Conservation (phyloP, 441 rosid genomes). For the Viola pubescens region DNA sequence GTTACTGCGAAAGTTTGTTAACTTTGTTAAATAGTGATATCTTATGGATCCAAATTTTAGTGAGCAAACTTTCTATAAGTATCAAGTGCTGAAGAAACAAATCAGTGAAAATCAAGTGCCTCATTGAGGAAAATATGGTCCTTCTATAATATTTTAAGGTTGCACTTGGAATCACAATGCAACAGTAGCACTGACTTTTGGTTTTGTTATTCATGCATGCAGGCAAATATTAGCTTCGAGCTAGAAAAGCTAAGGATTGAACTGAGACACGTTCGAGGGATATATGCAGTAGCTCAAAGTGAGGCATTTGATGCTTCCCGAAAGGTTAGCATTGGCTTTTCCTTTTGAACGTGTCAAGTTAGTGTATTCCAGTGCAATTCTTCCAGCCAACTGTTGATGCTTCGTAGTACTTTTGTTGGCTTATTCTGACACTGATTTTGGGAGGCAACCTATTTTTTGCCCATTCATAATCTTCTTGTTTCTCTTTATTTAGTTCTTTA, state of each 20-base stretch:
- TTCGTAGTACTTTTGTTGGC: no score
- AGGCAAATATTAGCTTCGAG: slow-evolving; percentile 63
- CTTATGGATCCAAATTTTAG: no score
- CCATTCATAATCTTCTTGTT: background rate
- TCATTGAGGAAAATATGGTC: background rate
- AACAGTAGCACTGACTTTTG: no score
- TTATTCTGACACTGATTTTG: no score
- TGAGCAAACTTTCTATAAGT: no score
- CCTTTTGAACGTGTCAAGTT: no score
- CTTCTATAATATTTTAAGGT: no score
- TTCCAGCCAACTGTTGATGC: background rate
- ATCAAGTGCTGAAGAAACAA: background rate
- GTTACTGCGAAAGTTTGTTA: no score
- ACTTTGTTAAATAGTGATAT: no score
- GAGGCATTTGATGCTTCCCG: slow-evolving; percentile 72
- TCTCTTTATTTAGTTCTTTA: no score
- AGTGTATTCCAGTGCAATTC: background rate
- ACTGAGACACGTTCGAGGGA: slow-evolving; percentile 68
- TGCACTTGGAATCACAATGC: no score
- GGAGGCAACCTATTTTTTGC: background rate
- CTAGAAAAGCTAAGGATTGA: slow-evolving; percentile 73
- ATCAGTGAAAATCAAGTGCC: background rate
- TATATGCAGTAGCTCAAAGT: slow-evolving; percentile 63
- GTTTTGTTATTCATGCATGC: slow-evolving; percentile 6
- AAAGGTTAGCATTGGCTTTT: slow-evolving; percentile 37